Conservation (phyloP, 768 basidiomycete species). For the Vishniacozyma victoriae region DNA sequence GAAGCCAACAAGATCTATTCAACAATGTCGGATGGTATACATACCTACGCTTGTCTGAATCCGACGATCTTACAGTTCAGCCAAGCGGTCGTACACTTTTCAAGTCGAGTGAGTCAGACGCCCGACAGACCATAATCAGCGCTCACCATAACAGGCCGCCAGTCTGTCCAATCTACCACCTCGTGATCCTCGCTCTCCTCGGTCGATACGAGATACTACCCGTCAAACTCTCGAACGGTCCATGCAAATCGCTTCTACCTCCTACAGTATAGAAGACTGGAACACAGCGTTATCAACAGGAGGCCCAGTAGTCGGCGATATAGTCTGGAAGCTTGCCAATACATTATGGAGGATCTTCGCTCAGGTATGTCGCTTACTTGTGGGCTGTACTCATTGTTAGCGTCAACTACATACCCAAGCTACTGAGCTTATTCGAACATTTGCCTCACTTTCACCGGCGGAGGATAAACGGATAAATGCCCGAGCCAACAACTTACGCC, state of each 20-base stretch:
- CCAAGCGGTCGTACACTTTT: slow-evolving; percentile 6
- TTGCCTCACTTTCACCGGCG: slow-evolving; percentile 18
- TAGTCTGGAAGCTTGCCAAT: slow-evolving; percentile 31
- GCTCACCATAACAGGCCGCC: slow-evolving; percentile 31
- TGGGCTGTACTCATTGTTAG: slow-evolving; percentile 4
- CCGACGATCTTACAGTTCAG: slow-evolving; percentile 20
- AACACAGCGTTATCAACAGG: neutral
- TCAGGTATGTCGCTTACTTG: slow-evolving; percentile 15
- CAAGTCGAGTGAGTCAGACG: slow-evolving; percentile 8
- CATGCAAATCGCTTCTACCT: slow-evolving; percentile 24
- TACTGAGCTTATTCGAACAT: slow-evolving; percentile 16
- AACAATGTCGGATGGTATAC: slow-evolving; percentile 10
- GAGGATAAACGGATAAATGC: slow-evolving; percentile 26
- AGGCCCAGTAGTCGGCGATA: slow-evolving; percentile 24
- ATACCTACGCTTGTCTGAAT: slow-evolving; percentile 28
- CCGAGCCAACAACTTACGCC: slow-evolving; percentile 9
- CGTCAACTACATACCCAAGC: slow-evolving; percentile 37
- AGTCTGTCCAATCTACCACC: slow-evolving; percentile 19
- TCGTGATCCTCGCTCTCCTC: slow-evolving; percentile 19
- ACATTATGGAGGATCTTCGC: slow-evolving; percentile 37
- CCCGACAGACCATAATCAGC: neutral
- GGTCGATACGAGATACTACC: slow-evolving; percentile 32
- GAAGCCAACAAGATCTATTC: slow-evolving; percentile 34
- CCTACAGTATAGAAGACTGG: slow-evolving; percentile 18
- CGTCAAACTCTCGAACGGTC: slow-evolving; percentile 32